Conservation (phyloP, 1,284 basidiomycete species). For the Ceratobasidium theobromae region DNA sequence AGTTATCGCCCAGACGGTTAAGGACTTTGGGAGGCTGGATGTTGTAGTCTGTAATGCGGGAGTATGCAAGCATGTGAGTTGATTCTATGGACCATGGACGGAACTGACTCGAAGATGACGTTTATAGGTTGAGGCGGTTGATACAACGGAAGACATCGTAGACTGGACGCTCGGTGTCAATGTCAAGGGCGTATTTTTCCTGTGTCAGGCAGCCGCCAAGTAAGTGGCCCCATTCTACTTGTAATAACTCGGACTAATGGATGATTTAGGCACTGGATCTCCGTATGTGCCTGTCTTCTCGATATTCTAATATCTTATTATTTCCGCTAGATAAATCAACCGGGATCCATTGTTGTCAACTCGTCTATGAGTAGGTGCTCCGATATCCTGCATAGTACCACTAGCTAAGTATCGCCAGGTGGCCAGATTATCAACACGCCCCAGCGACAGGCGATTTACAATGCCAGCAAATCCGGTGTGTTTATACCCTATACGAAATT, state of each 20-base stretch:
- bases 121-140: slow-evolving; percentile 8
- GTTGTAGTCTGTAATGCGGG: slow-evolving; percentile 30
- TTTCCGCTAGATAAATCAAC: slow-evolving; percentile 8
- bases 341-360: slow-evolving; percentile 49
- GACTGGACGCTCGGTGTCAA: slow-evolving; percentile 28
- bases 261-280: slow-evolving; percentile 21
- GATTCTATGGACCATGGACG: background rate
- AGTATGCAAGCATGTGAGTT: slow-evolving; percentile 21
- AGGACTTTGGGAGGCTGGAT: slow-evolving; percentile 40
- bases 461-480: slow-evolving; percentile 25
- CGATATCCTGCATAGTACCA: background rate
- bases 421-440: slow-evolving; percentile 24
- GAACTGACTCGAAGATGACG: background rate
- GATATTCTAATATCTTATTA: background rate
- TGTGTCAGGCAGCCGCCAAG: slow-evolving; percentile 23
- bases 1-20: slow-evolving; percentile 41
- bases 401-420: background rate
- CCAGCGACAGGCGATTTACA: slow-evolving; percentile 22
- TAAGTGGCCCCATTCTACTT: background rate
- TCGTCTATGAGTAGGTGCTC: slow-evolving; percentile 49
- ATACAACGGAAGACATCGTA: slow-evolving; percentile 15
- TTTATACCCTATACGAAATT: background rate
- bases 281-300: background rate
- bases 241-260: background rate
- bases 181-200: slow-evolving; percentile 24